These are phyloP conservation scores for Crucibulum laeve DNA, from an alignment of 768 basidiomycete genomes.

Conservation along the genomic window DNA sequence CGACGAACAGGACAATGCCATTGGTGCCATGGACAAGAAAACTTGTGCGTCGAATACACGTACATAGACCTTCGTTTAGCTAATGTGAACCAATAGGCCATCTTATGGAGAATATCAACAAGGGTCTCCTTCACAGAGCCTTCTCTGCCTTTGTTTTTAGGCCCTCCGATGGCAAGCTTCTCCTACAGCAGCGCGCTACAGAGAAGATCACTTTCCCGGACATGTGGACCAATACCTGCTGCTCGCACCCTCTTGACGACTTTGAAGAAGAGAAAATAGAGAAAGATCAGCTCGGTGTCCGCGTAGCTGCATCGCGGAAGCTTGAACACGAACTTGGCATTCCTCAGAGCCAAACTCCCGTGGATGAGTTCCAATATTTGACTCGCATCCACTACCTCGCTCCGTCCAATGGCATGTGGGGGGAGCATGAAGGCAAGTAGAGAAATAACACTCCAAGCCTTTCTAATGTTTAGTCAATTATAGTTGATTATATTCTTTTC, in stretches of 20 bases:
- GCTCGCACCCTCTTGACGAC: conserved; percentile 94
- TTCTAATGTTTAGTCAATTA: background rate
- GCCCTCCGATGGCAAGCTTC: conserved; percentile 87
- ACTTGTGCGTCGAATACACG: conserved; percentile 61
- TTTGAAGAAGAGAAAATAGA: conserved; percentile 81
- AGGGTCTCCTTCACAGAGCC: conserved; percentile 92
- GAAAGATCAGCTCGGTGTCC: conserved; percentile 75
- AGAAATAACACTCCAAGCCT: background rate
- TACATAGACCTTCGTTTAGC: background rate
- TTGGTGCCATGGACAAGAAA: conserved; percentile 93
- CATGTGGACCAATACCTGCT: conserved; percentile 99
- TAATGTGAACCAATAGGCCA: conserved; percentile 60
- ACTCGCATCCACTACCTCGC: conserved; percentile 98
- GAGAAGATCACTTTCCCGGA: conserved; percentile 99
- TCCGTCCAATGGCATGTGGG: conserved; percentile 90
- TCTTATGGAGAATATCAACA: conserved; percentile 94
- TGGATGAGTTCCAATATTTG: conserved; percentile 89
- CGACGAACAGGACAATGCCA: conserved; percentile 78
- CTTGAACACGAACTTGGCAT: conserved; percentile 97
- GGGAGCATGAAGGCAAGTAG: conserved; percentile 89
- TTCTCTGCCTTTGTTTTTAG: conserved; percentile 98
- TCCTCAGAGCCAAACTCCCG: conserved; percentile 67
- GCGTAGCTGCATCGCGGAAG: conserved; percentile 90
- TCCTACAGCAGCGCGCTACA: conserved; percentile 92
- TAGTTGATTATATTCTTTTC: conserved; percentile 99